Evolutionary conservation across 148 eudicot genomes (phyloP), one percentile per base, ranked within the genome.

Genomic region (Cornus controversa): DNA sequence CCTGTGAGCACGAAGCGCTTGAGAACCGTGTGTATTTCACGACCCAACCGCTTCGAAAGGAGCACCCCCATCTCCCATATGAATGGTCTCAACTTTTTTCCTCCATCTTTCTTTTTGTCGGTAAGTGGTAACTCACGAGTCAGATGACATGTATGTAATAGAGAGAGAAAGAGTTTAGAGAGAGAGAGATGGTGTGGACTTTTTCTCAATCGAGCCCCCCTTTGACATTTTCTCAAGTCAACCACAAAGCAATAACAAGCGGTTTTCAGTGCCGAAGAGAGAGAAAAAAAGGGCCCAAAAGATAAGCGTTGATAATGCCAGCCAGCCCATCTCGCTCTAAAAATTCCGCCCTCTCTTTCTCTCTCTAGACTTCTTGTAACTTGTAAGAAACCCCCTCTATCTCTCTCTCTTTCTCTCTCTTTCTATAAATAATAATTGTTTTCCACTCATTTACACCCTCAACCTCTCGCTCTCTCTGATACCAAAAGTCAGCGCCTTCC

Each of bases 401-500:
- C 69, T 29, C 60, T 9, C 7, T 40, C 71, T 9, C 14, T 5
- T 8, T 65, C 65, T 75, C 72, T 83, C 80, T 74, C 86, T 67
- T 76, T 72, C 82, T 73, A 72, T 75, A 73, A 83, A 87, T 79
- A 81, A 77, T 68, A 60, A 82, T 73, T 74, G 63, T 69, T 23
- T 69, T 72, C 54, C 47, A 26, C 45, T 78, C 74, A 40, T n/a
- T 6, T 40, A 62, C 20, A 64, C 66, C 74, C 68, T 40, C 71
- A 36, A 34, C 37, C 67, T 83, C 82, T 78, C 36, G 72, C 72
- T 81, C 84, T 70, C 73, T 74, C 54, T 65, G 15, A 0, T 70
- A 73, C 79, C 77, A 85, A 89, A 91, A 91, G 95, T 89, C 95
- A 91, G 89, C 92, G 89, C 90, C 85, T 81, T 82, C 65, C 26